Base-by-base conservation (phyloP, 257 asterid genomes). In the Verbascum thapsus region DNA sequence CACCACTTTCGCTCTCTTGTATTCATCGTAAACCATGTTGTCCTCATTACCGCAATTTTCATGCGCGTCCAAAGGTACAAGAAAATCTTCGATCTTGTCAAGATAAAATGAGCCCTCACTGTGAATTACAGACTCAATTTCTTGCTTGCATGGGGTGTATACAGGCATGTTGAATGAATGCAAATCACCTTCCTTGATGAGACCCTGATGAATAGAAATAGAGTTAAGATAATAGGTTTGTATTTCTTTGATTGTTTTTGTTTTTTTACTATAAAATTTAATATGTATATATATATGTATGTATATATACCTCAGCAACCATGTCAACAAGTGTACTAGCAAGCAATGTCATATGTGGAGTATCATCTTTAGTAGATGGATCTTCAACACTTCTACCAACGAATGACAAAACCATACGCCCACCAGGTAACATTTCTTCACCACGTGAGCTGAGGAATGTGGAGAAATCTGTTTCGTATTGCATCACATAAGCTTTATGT, bases 391-490 rank as follows among this genome's bases (percentile, higher is more conserved):
- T 64, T 62, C 79, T 67, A 2, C 76, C 69, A 16, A 63, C 17
- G 51, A 48, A 30, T 4, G 52, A 44, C 32, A 78, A 30, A 0
- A 67, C 62, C 74, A 74, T 64, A 44, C 64, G 70, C 23, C 80
- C 83, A 23, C 75, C 71, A 3, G 54, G 16, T 37, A 45, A 44
- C 17, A 78, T 26, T 65, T 74, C 84, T 19, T 64, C 32, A 37
- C 63, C 63, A 5, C 79, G 64, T 5, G 20, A 11, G 9, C 47
- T 60, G 6, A 79, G 61, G 34, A 79, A 75, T 3, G 42, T 40
- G 22, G 71, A 47, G 41, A 78, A 74, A 38, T 78, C 83, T 38
- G 10, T 68, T 19, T 64, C 44, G 47, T 38, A 78, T 61, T 78
- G 83, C 10, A 71, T 69, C 3, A 47, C 58, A 16, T 79, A 76